Base-by-base conservation (phyloP, 108 stramenopile genomes). In the Craspedostauros australis region DNA sequence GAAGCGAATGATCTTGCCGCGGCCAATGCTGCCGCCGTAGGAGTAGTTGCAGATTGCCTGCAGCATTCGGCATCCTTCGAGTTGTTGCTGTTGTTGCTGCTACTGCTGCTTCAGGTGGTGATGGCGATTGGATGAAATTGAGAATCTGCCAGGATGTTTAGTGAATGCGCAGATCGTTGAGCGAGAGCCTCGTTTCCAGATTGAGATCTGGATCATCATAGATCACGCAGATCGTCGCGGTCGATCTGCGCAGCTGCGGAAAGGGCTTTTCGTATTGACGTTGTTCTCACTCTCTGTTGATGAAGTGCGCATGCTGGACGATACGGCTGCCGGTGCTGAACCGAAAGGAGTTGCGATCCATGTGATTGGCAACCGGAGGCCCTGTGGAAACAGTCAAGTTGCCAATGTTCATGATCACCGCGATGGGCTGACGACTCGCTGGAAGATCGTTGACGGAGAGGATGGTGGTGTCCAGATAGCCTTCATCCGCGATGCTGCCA, bases 91-190 rank as follows among this genome's bases (percentile, higher is more conserved):
- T n/a, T 12, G 50, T 18, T 43, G 4, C 40, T n/a, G n/a, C n/a
- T n/a, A n/a, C n/a, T n/a, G n/a, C n/a, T n/a, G n/a, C n/a, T n/a
- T n/a, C n/a, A n/a, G n/a, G 37, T 46, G 20, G 50, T 6, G 19
- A 26, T 2, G 32, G 49, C n/a, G 12, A n/a, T n/a, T 47, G 32
- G n/a, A n/a, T n/a, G n/a, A 90, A 57, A 48, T 72, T 77, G 9
- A 90, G 72, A 53, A 90, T 84, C 44, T 84, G 67, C 84, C 84
- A 90, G 37, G 78, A 75, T 3, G 62, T 54, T 62, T 84, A 77
- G 16, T 77, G 69, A 42, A 90, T 70, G 4, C 62, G 46, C 3
- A 90, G 42, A 45, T 70, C 54, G 6, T 64, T 50, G 30, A 73
- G 41, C 6, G 38, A 36, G 34, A 61, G 63, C 1, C 44, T 63